Base-by-base conservation (phyloP, 169 alveolate species). In the Cystoisospora suis region DNA sequence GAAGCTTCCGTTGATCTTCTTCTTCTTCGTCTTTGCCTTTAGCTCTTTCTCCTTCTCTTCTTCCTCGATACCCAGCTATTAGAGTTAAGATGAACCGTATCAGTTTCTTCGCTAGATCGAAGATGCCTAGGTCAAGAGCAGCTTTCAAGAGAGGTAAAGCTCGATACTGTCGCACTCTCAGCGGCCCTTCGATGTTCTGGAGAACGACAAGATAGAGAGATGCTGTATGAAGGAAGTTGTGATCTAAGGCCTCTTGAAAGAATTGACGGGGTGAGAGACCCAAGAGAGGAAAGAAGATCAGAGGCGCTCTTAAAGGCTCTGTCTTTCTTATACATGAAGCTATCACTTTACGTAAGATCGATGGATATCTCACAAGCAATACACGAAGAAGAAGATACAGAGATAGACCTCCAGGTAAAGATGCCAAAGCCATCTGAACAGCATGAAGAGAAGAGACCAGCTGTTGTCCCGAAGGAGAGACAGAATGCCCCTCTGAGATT, bases 261-360 rank as follows among this genome's bases (percentile, higher is more conserved):
- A 75, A 69, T 4, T 77, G 44, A 32, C 46, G 38, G 36, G 91
- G 91, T 58, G 77, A 77, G 9, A 45, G 87, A 46, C 65, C 81
- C 77, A 87, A 44, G 29, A 87, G 80, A 61, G 91, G 70, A 58
- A n/a, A 65, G 47, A 87, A 65, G 1, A 75, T 65, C 17, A 79
- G 81, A 0, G 91, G 91, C 45, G 91, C 77, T 34, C 36, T 75
- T 53, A 72, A 75, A 7, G 91, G 91, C 61, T 87, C 91, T 47
- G 87, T 72, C 87, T 72, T 87, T 65, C 91, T 49, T 77, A 72
- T 72, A 65, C 91, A 87, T 56, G 53, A 87, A 23, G 79, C 91
- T 34, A 87, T 3, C 29, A 34, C 80, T 46, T 69, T 69, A 5
- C 49, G 32, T 3, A 69, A 46, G 1, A 34, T 20, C 47, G 45